These are phyloP conservation scores for Dryas alaskensis DNA, from an alignment of 306 rosid species.

Conservation along the genomic window DNA sequence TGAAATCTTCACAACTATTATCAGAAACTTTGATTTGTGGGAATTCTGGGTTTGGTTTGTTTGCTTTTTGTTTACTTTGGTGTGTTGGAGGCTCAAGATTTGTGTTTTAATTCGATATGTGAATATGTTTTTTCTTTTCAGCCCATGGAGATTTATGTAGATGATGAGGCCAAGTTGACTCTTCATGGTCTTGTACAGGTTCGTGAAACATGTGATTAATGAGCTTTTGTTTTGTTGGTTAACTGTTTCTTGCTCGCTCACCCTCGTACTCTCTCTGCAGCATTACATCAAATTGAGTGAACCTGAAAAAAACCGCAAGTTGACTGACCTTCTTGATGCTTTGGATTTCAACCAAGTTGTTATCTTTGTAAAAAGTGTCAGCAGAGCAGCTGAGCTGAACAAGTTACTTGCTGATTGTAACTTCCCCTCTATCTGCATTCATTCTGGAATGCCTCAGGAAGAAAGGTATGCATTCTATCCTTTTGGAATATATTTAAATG, in stretches of 20 bases:
- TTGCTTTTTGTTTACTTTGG: background rate
- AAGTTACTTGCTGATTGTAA: constrained; percentile 70
- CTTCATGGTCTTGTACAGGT: constrained; percentile 85
- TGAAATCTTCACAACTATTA: background rate
- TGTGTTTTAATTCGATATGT: constrained; percentile 5
- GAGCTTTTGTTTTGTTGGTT: background rate
- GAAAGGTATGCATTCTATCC: constrained; percentile 47
- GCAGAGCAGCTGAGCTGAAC: constrained; percentile 70
- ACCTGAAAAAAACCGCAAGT: constrained; percentile 66
- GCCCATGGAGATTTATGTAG: constrained; percentile 83
- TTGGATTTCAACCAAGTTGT: constrained; percentile 78
- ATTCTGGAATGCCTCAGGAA: constrained; percentile 83
- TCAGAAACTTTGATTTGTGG: background rate
- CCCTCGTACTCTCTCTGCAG: constrained; percentile 26
- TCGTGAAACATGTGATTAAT: background rate
- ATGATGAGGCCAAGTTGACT: constrained; percentile 78
- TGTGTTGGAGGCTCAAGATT: background rate
- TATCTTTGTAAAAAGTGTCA: constrained; percentile 72
- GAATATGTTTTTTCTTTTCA: constrained; percentile 29
- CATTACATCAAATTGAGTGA: constrained; percentile 70
- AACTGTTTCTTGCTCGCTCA: constrained; percentile 15
- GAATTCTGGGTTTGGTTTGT: background rate
- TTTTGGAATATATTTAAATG: background rate
- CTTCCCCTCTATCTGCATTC: constrained; percentile 74
- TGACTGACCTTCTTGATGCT: constrained; percentile 81